Evolutionary conservation across 2,329 filamentous ascomycete species (phyloP), one percentile per base, ranked within the genome.

Genomic region (Bipolaris bicolor): DNA sequence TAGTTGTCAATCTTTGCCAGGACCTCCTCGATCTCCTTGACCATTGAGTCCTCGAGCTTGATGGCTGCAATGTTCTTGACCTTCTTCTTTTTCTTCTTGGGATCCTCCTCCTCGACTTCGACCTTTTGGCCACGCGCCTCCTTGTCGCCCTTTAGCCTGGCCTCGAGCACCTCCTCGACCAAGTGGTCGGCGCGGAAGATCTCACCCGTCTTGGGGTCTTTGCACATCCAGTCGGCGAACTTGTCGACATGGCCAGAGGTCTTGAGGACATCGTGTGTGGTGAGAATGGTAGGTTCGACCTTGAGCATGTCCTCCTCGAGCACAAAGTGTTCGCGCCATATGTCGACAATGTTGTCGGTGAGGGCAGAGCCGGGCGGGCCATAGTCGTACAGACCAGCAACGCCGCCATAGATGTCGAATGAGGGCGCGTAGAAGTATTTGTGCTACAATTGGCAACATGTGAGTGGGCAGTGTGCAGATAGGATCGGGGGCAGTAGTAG

Each of bases 161-260:
- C 82, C 82, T 97, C 93, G 50, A 99, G 86, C 36, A 97, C 88
- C 70, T 96, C 91, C 83, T 98, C 93, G 66, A 99, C 93, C 70
- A 98, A 86, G 81, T 99, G 95, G 75, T 99, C 95, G 57, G 95
- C 92, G 68, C 95, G 88, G 76, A 99, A 88, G 73, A 97, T 97
- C 78, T 99, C 95, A 75, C 95, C 95, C 71, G 90, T 97, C 84
- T 96, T 96, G 62, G 94, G 92, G 78, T 99, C 95, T 80, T 96
- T 97, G 88, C 91, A 97, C 93, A 98, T 97, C 91, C 91, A 98
- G 78, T 98, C 94, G 78, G 92, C 90, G 74, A 98, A 98, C 79
- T 96, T 96, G 78, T 97, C 94, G 65, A 98, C 95, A 80, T 99
- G 95, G 63, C 95, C 95, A 77, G 78, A 80, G 3, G 94, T 97